Base-by-base conservation (phyloP, 257 asterid species). In the Solanum dulcamara region DNA sequence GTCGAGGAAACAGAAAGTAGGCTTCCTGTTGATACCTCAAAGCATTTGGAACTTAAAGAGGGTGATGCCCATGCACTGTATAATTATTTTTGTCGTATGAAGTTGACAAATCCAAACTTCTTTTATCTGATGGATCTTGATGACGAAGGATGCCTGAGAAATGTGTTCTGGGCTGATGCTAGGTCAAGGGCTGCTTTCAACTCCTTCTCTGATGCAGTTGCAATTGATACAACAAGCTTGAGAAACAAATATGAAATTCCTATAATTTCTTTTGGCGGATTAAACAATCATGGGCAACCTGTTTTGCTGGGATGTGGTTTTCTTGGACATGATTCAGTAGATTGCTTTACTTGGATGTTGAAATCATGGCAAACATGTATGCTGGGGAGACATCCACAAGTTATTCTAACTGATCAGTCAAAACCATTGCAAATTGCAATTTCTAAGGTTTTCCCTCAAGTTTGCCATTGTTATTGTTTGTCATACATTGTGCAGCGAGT, bases 231-330 rank as follows among this genome's bases (percentile, higher is more conserved):
- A 13, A 89, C 92, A 42, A 81, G 90, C 90, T 91, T 92, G 90
- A 84, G 91, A 22, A 90, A 86, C 86, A 92, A 90, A 87, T 90
- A 84, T 50, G 95, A 87, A 86, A 26, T 93, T 74, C 97, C 95
- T 86, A 84, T 93, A 84, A 85, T 90, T 89, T 89, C 90, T 28
- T 91, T 93, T 83, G 92, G 90, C 77, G 94, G 97, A 81, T 86
- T 92, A 86, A 92, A 93, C 85, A 93, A 93, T 88, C 96, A 93
- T 22, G 94, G 93, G 28, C 91, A 86, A 74, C 87, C 88, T 81
- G 88, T 92, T 59, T 86, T 93, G 85, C 85, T 93, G 87, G 95
- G 95, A 85, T 93, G 97, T 67, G 93, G 93, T 71, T 89, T 93
- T 59, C 92, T 93, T 84, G 95, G 95, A 83, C 86, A 87, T 15